phyloP scores from a whole-genome alignment of 257 asterid genomes.

The Solanum bulbocastanum region DNA sequence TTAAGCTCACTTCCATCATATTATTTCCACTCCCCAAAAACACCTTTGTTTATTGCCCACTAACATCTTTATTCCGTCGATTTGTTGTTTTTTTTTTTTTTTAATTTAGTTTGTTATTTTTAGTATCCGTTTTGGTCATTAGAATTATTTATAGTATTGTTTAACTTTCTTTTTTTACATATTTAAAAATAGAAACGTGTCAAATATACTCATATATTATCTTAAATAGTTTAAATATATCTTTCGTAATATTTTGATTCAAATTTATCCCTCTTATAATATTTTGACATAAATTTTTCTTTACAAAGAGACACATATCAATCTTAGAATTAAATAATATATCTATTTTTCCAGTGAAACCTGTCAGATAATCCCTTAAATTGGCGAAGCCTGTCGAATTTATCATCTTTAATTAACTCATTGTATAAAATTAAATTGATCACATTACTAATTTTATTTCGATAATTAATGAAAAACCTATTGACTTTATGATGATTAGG shows the following conservation, averaged over 20 bases:
- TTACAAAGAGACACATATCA: neutral
- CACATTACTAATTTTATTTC: neutral
- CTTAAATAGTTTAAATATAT: no score
- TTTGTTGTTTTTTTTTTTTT: no score
- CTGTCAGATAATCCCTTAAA: neutral
- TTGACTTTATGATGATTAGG: constrained; percentile 16
- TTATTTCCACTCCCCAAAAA: neutral
- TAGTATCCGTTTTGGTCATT: neutral
- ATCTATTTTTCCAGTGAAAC: no score
- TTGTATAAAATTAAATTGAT: neutral
- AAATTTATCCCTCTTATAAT: no score
- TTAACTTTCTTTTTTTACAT: no score
- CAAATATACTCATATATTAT: no score
- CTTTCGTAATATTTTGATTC: no score
- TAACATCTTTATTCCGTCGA: neutral
- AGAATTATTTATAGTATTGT: no score
- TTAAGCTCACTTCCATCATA: neutral
- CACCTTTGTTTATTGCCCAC: neutral
- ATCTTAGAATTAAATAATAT: no score
- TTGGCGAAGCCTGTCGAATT: neutral
- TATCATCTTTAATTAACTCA: no score
- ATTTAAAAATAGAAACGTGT: neutral
- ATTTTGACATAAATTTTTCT: no score
- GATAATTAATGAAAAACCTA: neutral
- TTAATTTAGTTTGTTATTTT: no score